phyloP scores from a whole-genome alignment of 495 filamentous ascomycete genomes.

The Cercophora samala region DNA sequence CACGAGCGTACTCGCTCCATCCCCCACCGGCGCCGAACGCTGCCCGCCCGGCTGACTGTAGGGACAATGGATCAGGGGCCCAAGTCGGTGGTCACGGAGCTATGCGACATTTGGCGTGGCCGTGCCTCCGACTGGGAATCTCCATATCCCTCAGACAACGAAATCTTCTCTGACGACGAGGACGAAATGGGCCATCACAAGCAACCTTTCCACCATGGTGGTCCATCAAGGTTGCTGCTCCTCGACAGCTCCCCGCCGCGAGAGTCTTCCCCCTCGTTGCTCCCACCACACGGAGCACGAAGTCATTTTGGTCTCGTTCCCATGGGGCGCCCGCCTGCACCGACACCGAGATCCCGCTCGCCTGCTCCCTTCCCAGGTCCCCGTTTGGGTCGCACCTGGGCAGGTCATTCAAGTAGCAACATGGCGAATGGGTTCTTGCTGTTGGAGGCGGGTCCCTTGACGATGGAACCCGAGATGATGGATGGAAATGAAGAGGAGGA shows the following conservation, averaged over 20 bases:
- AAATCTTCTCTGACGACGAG: conserved; percentile 15
- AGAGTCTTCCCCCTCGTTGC: conserved; percentile 9
- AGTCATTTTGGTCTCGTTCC: conserved; percentile 16
- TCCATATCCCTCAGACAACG: conserved; percentile 26
- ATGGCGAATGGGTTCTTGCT: background rate
- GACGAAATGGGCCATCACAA: conserved; percentile 7
- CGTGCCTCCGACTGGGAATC: conserved; percentile 33
- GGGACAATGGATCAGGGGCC: conserved; percentile 15
- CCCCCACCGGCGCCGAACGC: background rate
- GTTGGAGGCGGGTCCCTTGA: conserved; percentile 7
- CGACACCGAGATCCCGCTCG: background rate
- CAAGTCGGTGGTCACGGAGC: conserved; percentile 21
- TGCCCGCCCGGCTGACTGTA: background rate
- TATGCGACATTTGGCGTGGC: conserved; percentile 33
- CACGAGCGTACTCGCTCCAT: background rate
- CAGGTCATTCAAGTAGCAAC: background rate
- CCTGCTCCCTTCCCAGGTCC: background rate
- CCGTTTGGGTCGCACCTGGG: background rate
- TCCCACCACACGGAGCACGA: conserved; percentile 13
- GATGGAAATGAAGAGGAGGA: conserved; percentile 9
- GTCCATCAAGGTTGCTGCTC: conserved; percentile 10
- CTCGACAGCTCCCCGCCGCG: conserved; percentile 16
- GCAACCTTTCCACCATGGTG: background rate
- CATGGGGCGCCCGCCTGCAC: background rate
- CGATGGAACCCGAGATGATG: conserved; percentile 13